Evolutionary conservation across 2,329 filamentous ascomycete species (phyloP).

Genomic region (Chrysosporium queenslandicum): DNA sequence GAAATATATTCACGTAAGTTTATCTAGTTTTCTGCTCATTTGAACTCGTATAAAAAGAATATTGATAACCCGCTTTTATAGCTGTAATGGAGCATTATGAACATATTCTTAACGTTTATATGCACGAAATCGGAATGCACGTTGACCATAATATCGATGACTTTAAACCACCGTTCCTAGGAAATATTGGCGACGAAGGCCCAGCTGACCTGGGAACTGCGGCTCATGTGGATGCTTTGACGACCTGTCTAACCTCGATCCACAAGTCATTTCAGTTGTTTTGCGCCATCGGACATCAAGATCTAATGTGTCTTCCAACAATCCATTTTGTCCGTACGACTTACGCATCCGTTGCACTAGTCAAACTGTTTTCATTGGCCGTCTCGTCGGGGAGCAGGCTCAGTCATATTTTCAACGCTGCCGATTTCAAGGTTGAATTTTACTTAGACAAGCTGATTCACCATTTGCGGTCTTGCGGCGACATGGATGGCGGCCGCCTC

Average conservation of each 20-base stretch:
- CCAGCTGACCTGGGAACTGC: slow-evolving; percentile 37
- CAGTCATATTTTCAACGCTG: slow-evolving; percentile 57
- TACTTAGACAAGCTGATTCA: slow-evolving; percentile 62
- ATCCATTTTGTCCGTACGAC: slow-evolving; percentile 62
- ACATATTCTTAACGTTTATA: slow-evolving; percentile 57
- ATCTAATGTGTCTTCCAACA: slow-evolving; percentile 56
- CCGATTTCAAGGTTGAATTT: slow-evolving; percentile 54
- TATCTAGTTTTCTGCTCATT: neutral
- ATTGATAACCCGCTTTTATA: slow-evolving; percentile 27
- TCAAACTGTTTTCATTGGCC: slow-evolving; percentile 63
- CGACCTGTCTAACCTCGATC: slow-evolving; percentile 56
- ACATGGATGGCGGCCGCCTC: slow-evolving; percentile 53
- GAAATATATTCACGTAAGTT: slow-evolving; percentile 50
- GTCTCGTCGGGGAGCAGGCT: slow-evolving; percentile 55
- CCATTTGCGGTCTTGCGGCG: slow-evolving; percentile 55
- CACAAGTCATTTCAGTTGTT: slow-evolving; percentile 59
- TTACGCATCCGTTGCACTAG: slow-evolving; percentile 60
- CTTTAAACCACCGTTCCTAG: slow-evolving; percentile 36
- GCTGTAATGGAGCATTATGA: slow-evolving; percentile 56
- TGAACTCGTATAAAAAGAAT: no score
- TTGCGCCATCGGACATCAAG: slow-evolving; percentile 48
- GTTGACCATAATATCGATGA: slow-evolving; percentile 50
- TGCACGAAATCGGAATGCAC: slow-evolving; percentile 66
- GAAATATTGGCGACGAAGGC: slow-evolving; percentile 36
- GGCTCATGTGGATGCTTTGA: slow-evolving; percentile 57